Evolutionary conservation across 2,329 filamentous ascomycete species (phyloP), one percentile per base, ranked within the genome.

Genomic region (Aspergillus ochraceus): DNA sequence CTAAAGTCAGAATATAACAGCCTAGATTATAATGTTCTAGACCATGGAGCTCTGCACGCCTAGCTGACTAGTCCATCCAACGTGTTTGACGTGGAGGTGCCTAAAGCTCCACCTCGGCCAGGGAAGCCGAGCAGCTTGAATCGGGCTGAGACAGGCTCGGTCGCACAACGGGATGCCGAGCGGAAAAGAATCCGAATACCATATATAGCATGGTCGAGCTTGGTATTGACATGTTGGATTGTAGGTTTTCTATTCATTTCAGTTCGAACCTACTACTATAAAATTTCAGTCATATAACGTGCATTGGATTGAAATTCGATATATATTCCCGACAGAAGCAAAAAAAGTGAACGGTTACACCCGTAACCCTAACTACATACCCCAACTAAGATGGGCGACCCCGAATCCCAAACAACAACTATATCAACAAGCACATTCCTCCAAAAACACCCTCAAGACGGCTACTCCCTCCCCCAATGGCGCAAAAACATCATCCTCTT

Each of bases 401-500:
- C n/a, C 49, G 47, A 52, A 63, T 36, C 32, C 14, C 39, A 47
- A 20, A 22, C 20, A 54, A 46, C 52, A 22, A 24, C 53, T 22
- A 55, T 24, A 30, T 20, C 30, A 42, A 22, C 45, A 24, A 4
- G 3, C 2, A 22, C 45, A 12, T 65, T 29, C 54, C 6, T 29
- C 8, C 26, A 29, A 29, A 50, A 57, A 17, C 50, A 54, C n/a
- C 51, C 46, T 6, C 39, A 52, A 42, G 59, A 60, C 1, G 68
- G 66, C n/a, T 71, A 70, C 54, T 32, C 53, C 6, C 64, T 74
- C 12, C 71, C 74, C 9, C 57, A 52, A 57, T 78, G 76, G 76
- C 71, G 71, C 26, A 80, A 80, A 69, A 71, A 61, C 22, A 65
- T 79, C 22, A 77, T 80, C 26, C 68, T 79, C 46, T 78, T 79